Percentiles rank a stretch among this genome's conserved stretches.
Evolutionary conservation across 2,329 filamentous ascomycete species (phyloP).

Genomic region (Mycosphaerella sp.): DNA sequence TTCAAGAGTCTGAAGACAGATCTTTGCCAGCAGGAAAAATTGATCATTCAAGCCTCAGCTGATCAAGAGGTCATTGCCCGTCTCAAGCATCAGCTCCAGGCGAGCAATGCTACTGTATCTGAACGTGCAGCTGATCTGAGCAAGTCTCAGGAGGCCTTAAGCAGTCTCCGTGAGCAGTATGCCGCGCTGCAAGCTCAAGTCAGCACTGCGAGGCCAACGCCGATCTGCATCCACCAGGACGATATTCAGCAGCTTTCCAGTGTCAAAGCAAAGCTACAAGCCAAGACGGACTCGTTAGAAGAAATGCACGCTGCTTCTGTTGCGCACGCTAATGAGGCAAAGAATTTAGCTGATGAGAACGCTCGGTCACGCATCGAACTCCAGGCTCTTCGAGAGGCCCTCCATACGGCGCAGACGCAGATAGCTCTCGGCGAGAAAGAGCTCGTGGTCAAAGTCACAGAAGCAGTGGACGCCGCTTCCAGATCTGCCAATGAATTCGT

Average conservation of each 20-base stretch:
- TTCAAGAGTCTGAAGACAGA: constrained; percentile 19
- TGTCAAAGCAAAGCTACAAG: constrained; percentile 1
- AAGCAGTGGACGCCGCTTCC: too few species aligned
- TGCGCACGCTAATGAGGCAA: neutral
- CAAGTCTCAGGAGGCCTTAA: constrained; percentile 1
- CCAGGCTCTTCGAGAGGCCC: constrained; percentile 1
- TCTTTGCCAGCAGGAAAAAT: constrained; percentile 18
- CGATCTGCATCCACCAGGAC: neutral
- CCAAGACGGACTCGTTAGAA: constrained; percentile 1
- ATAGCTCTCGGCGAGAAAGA: neutral
- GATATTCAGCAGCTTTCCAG: neutral
- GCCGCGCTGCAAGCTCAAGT: constrained; percentile 7
- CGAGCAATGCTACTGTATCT: constrained; percentile 1
- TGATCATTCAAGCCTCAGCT: constrained; percentile 14
- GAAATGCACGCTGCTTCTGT: neutral
- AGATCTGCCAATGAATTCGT: neutral
- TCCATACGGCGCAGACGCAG: neutral
- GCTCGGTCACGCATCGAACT: neutral
- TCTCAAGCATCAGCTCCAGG: constrained; percentile 18
- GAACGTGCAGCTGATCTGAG: constrained; percentile 10
- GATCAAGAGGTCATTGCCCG: constrained; percentile 16
- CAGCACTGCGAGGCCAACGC: neutral
- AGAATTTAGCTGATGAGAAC: neutral
- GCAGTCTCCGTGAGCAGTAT: constrained; percentile 9
- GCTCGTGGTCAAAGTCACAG: neutral